Base-by-base conservation (phyloP, 805 yeast genomes). In the Helenozyma baotianmanensis region DNA sequence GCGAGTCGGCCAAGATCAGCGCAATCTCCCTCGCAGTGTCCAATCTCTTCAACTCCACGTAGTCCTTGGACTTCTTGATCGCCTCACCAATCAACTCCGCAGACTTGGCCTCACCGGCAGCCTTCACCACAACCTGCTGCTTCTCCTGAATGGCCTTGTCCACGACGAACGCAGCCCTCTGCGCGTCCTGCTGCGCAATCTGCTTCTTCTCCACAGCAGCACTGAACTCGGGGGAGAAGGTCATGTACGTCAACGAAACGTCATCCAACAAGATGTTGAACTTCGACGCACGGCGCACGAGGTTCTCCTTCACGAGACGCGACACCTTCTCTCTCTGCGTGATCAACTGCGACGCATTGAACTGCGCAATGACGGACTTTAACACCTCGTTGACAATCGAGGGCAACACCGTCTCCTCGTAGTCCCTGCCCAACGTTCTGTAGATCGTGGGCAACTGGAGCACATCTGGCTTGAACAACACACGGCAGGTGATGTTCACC, bases 41-140 rank as follows among this genome's bases (percentile, higher is more conserved):
- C 58, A 92, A 76, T 65, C 97, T 82, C 71, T 90, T 92, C 64
- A 92, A 76, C 61, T 92, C 98, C 31, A 92, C 95, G 60, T 92
- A 92, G 60, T 90, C 98, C 62, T 76, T 84, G 15, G 94, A 84
- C 64, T 90, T 92, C 71, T 90, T 92, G 62, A 92, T 90, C 34
- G 98, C 97, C 46, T 92, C 98, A 78, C 98, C 98, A 67, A 92
- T 88, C 68, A 92, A 80, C 62, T 89, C 95, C 21, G 98, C 98
- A 33, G 96, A 84, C 58, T 86, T 80, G 45, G 98, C 98, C 67
- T 92, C 98, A 78, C 98, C 98, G 60, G 87, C 85, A 9, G 98
- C 97, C 62, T 83, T 87, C 37, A 92, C 97, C 43, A 92, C 95
- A 69, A 87, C 73, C 57, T 94, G 95, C 64, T 92, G 97, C 61